phyloP scores from a whole-genome alignment of 2,329 filamentous ascomycete species.

The Aspergillus cejpii region DNA sequence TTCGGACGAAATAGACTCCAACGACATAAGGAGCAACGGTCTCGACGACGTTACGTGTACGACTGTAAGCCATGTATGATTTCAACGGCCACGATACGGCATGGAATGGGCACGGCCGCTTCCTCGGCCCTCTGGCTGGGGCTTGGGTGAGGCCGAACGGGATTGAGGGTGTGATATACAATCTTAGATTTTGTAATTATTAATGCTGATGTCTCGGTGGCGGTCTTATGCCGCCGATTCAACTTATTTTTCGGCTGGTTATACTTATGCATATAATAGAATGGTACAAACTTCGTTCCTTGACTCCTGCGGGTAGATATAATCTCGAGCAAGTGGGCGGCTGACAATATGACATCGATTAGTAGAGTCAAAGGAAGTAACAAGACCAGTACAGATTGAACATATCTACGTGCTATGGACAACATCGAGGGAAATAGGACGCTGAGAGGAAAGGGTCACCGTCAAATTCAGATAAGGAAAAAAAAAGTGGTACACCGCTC shows the following conservation, averaged over 20 bases:
- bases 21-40: background rate
- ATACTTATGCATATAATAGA: background rate
- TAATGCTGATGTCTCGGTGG: constrained; percentile 4
- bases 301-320: too few relatives aligned
- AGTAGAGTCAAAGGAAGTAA: background rate
- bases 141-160: background rate
- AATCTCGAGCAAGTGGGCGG: too few relatives aligned
- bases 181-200: constrained; percentile 8
- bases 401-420: constrained; percentile 17
- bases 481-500: background rate
- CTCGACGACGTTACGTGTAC: constrained; percentile 7
- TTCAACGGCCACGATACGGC: constrained; percentile 1
- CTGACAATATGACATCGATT: too few relatives aligned
- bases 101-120: background rate
- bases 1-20: background rate
- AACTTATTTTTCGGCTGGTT: background rate
- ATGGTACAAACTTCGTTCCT: too few relatives aligned
- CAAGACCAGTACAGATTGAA: constrained; percentile 9
- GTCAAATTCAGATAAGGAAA: background rate
- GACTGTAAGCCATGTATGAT: constrained; percentile 1
- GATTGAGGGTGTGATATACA: constrained; percentile 1
- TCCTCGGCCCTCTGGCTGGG: background rate
- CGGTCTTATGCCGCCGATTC: background rate
- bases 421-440: background rate
- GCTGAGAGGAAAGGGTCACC: background rate